Evolutionary conservation across 2,329 filamentous ascomycete species (phyloP).

Genomic region (Ophiostoma tasmaniense): DNA sequence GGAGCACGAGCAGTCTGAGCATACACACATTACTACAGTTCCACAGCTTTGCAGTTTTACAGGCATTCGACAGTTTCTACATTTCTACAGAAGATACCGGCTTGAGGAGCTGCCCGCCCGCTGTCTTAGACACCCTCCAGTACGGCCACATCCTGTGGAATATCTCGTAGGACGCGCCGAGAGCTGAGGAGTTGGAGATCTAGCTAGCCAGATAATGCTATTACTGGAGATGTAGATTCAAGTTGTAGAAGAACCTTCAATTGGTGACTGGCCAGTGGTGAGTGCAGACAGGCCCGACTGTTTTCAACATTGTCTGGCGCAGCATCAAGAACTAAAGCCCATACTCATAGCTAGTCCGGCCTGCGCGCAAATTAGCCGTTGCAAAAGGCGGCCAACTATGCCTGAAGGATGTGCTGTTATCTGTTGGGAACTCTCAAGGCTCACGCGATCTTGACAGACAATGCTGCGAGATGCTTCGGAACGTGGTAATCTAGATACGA

Average conservation of each 20-base stretch:
- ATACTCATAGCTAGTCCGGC: no score
- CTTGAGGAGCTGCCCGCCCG: neutral
- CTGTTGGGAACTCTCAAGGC: no score
- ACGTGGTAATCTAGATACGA: neutral
- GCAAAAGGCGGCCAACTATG: neutral
- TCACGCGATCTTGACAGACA: neutral
- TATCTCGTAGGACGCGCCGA: neutral
- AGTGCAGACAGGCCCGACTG: neutral
- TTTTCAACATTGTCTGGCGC: no score
- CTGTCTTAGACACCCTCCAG: neutral
- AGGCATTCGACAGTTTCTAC: neutral
- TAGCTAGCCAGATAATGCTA: neutral
- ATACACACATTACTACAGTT: neutral
- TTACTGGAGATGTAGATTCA: no score
- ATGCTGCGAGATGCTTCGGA: neutral
- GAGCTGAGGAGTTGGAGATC: neutral
- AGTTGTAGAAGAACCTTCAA: no score
- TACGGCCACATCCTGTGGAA: neutral
- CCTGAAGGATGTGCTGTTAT: no score
- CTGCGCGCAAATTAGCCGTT: neutral
- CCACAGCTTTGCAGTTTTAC: neutral
- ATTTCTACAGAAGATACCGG: neutral
- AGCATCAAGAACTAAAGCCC: no score
- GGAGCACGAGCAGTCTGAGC: neutral
- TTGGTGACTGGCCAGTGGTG: no score